These are phyloP conservation scores for Kwoniella sp. DNA, from an alignment of 768 basidiomycete genomes.

Conservation along the genomic window DNA sequence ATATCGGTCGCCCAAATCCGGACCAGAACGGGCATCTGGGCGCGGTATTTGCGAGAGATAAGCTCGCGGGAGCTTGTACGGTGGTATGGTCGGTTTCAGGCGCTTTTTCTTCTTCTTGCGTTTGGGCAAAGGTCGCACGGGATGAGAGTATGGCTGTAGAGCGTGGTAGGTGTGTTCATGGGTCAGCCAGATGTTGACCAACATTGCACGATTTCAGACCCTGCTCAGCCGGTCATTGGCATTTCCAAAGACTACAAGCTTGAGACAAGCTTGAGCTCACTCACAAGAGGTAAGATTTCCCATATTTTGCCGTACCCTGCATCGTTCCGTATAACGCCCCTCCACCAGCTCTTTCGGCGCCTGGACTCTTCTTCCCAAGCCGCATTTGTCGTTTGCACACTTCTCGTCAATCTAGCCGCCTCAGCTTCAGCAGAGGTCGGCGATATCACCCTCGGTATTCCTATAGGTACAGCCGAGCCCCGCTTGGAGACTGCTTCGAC, in stretches of 20 bases:
- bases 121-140: background rate
- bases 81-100: constrained; percentile 9
- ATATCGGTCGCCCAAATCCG: constrained; percentile 5
- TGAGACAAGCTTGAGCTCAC: background rate
- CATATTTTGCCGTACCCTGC: constrained; percentile 17
- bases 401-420: background rate
- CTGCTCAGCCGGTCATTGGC: background rate
- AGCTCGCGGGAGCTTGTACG: constrained; percentile 11
- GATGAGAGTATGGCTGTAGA: constrained; percentile 15
- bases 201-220: background rate
- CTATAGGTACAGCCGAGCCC: background rate
- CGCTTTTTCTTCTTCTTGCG: background rate
- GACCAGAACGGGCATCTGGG: background rate
- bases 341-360: constrained; percentile 22
- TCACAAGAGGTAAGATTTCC: constrained; percentile 14
- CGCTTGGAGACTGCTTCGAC: background rate
- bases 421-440: background rate
- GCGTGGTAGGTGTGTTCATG: too few relatives aligned
- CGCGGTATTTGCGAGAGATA: constrained; percentile 10
- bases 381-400: background rate
- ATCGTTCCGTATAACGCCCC: constrained; percentile 12
- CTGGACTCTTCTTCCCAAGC: constrained; percentile 17
- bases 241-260: background rate
- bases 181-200: too few relatives aligned
- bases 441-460: background rate